phyloP scores from a whole-genome alignment of 2,329 filamentous ascomycete genomes.

The Fonsecaea multimorphosa region DNA sequence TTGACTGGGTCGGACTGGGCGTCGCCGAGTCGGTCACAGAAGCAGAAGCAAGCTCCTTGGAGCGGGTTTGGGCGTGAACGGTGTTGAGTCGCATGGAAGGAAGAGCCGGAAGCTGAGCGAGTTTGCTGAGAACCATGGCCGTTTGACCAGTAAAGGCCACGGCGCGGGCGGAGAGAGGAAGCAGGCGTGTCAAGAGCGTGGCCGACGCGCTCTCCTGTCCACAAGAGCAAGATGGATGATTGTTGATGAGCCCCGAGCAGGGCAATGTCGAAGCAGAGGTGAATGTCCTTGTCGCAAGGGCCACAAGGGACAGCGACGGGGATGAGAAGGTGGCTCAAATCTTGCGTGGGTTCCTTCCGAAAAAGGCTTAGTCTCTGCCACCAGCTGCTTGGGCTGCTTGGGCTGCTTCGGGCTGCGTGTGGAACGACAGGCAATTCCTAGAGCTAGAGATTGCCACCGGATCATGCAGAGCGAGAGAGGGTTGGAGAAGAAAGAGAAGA shows the following conservation, averaged over 20 bases:
- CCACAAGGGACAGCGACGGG: background rate
- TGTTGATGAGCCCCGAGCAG: background rate
- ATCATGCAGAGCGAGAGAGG: background rate
- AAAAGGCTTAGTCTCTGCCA: slow-evolving; percentile 18
- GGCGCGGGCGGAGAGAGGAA: background rate
- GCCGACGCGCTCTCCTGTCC: background rate
- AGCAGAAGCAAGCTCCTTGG: slow-evolving; percentile 16
- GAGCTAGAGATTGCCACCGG: background rate
- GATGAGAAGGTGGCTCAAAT: slow-evolving; percentile 11
- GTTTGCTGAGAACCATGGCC: slow-evolving; percentile 27
- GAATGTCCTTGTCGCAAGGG: background rate
- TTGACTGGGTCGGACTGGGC: slow-evolving; percentile 23
- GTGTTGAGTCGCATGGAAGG: slow-evolving; percentile 22
- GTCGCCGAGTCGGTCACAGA: slow-evolving; percentile 14
- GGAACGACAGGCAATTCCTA: background rate
- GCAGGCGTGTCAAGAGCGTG: background rate
- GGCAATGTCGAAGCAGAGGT: background rate
- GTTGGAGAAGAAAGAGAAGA: background rate
- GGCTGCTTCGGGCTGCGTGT: background rate
- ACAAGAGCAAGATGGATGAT: background rate
- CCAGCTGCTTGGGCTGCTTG: no score
- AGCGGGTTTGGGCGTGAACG: slow-evolving; percentile 1
- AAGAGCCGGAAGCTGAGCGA: slow-evolving; percentile 22
- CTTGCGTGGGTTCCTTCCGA: slow-evolving; percentile 23
- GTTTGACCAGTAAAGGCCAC: slow-evolving; percentile 11